Conservation (phyloP, 2,329 filamentous ascomycete genomes). For the Penicillium sp. region DNA sequence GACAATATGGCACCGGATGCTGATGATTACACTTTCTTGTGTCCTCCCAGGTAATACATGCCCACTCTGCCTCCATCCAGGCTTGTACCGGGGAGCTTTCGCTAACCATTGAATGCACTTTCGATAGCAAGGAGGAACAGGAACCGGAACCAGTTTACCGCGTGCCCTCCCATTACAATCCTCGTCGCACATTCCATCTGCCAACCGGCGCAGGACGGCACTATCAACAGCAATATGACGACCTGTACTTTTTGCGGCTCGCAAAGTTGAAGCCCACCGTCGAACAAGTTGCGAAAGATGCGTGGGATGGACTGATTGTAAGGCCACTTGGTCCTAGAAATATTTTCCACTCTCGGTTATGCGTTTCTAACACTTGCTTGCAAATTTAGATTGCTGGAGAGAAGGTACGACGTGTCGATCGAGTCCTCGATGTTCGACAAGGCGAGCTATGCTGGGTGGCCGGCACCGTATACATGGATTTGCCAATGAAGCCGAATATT, state of each 20-base stretch:
- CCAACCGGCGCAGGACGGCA: slow-evolving; percentile 62
- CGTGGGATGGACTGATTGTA: slow-evolving; percentile 72
- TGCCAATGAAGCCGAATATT: slow-evolving; percentile 94
- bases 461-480: slow-evolving; percentile 95
- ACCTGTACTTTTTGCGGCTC: slow-evolving; percentile 94
- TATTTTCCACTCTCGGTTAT: neutral
- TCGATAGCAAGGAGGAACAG: slow-evolving; percentile 37
- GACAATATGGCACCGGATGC: slow-evolving; percentile 20
- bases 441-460: slow-evolving; percentile 93
- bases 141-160: slow-evolving; percentile 50
- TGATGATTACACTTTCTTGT: slow-evolving; percentile 27
- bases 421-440: slow-evolving; percentile 92
- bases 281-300: slow-evolving; percentile 67
- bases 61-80: neutral
- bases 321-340: slow-evolving; percentile 1
- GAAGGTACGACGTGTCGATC: slow-evolving; percentile 70
- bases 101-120: slow-evolving; percentile 14
- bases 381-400: slow-evolving; percentile 66
- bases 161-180: slow-evolving; percentile 63
- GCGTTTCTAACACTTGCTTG: neutral
- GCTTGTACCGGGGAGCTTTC: neutral
- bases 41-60: slow-evolving; percentile 27
- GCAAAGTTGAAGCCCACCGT: slow-evolving; percentile 82
- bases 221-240: slow-evolving; percentile 93
- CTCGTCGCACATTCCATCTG: slow-evolving; percentile 71